phyloP scores from a whole-genome alignment of 2,329 filamentous ascomycete species.

The Aspergillus arachidicola region DNA sequence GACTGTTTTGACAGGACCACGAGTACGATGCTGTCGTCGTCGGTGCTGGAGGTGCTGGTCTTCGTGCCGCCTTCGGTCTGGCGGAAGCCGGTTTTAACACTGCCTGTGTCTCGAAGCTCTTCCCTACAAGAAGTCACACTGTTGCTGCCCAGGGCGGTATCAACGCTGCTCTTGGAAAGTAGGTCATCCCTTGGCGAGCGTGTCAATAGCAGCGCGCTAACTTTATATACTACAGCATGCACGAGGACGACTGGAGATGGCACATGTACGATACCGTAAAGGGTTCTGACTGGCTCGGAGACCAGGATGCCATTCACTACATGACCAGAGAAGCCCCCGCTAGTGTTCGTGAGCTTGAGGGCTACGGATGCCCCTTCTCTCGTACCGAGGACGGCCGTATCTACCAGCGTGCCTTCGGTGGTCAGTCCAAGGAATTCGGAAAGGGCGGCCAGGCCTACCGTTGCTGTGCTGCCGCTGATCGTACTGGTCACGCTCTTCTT shows the following conservation, averaged over 20 bases:
- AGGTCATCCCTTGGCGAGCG: constrained; percentile 21
- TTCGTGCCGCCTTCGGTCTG: constrained; percentile 65
- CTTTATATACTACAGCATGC: constrained; percentile 68
- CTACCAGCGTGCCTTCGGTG: constrained; percentile 98
- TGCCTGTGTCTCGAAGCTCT: constrained; percentile 66
- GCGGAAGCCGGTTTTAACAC: constrained; percentile 67
- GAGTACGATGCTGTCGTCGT: constrained; percentile 97
- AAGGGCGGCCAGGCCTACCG: constrained; percentile 98
- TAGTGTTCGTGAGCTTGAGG: constrained; percentile 91
- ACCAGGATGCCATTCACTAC: constrained; percentile 97
- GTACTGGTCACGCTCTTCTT: constrained; percentile 94
- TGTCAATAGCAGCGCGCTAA: constrained; percentile 18
- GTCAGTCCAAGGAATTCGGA: constrained; percentile 91
- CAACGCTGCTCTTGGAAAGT: constrained; percentile 51
- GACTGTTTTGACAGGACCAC: constrained; percentile 68
- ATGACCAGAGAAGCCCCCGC: constrained; percentile 94
- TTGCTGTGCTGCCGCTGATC: constrained; percentile 92
- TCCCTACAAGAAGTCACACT: constrained; percentile 66
- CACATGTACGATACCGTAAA: constrained; percentile 99
- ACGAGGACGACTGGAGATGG: constrained; percentile 98
- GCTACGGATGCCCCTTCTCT: constrained; percentile 92
- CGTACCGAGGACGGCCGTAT: constrained; percentile 96
- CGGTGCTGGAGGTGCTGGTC: constrained; percentile 64
- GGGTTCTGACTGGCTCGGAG: constrained; percentile 95
- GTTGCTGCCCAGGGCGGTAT: constrained; percentile 70